A percentile compares a stretch with the other conserved stretches of the same genome.
phyloP scores from a whole-genome alignment of 148 eudicot genomes.

The Drosera capensis region DNA sequence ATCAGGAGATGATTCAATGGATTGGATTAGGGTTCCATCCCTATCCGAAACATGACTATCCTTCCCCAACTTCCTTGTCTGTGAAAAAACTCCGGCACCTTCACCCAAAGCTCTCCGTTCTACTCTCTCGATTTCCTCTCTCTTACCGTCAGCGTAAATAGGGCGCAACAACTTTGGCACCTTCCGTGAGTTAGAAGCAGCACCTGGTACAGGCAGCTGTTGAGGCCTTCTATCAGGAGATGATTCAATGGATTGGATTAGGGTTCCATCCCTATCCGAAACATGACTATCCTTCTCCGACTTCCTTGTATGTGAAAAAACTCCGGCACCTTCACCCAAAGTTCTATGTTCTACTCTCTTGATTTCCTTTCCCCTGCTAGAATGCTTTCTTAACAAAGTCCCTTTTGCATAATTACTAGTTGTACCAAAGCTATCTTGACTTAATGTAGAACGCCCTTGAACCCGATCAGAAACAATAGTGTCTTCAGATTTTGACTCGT shows the following conservation, averaged over 20 bases:
- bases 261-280: conserved; percentile 3
- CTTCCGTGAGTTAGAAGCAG: conserved; percentile 9
- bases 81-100: no score
- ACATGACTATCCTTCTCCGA: conserved; percentile 4
- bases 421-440: conserved; percentile 3
- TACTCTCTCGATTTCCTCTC: no score
- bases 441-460: neutral
- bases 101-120: no score
- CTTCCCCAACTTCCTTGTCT: conserved; percentile 2
- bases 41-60: no score
- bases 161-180: conserved; percentile 23
- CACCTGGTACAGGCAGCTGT: conserved; percentile 6
- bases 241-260: conserved; percentile 7
- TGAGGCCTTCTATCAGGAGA: conserved; percentile 9
- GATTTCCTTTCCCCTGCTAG: conserved; percentile 12
- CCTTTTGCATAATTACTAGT: conserved; percentile 6
- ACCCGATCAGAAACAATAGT: conserved; percentile 2
- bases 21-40: no score
- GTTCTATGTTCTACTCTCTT: conserved; percentile 26
- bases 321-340: conserved; percentile 19
- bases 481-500: conserved; percentile 9
- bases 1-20: conserved; percentile 6
- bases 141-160: conserved; percentile 49
- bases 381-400: neutral
- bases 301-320: conserved; percentile 3